Base-by-base conservation (phyloP, 306 rosid genomes). In the Rosa lucieae region DNA sequence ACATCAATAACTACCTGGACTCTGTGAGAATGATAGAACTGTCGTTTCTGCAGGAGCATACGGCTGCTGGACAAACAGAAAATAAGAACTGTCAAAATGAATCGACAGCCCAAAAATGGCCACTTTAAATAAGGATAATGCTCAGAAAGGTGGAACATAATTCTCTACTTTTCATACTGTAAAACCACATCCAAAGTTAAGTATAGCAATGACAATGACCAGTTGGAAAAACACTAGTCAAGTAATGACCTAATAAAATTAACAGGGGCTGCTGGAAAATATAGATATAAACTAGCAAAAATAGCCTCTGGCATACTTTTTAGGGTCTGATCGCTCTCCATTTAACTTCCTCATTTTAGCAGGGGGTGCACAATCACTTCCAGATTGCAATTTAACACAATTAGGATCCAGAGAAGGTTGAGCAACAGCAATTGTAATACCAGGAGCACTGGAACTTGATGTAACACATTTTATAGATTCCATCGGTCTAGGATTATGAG, bases 11-110 rank as follows among this genome's bases (percentile, higher is more conserved):
- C 82, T 82, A 93, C 99, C 99, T 95, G 99, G 84, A 95, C 99
- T 83, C 99, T 89, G 78, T 95, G 99, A 40, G 99, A 95, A 86
- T 95, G 99, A 90, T 89, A 95, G 87, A 95, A 95, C 85, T 89
- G 98, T 82, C 99, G 90, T 81, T 95, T 95, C 89, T 91, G 99
- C 84, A 95, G 87, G 73, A 95, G 94, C 85, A 88, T 77, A 52
- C 96, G 98, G 85, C 96, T 95, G 94, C 99, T 95, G 94, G 70
- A 78, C 49, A 86, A 79, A 81, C 59, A 77, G 74, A 72, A 74
- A 69, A 67, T 80, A 56, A 55, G 51, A 66, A 79, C 26, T 77
- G 26, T 67, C 55, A 81, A 79, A 80, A 77, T 70, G 40, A 78
- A 77, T 69, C 40, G 71, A 56, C 82, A 68, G 59, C 82, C 75